Conservation (phyloP, 1,139 yeast species). For the Debaryomyces nepalensis region DNA sequence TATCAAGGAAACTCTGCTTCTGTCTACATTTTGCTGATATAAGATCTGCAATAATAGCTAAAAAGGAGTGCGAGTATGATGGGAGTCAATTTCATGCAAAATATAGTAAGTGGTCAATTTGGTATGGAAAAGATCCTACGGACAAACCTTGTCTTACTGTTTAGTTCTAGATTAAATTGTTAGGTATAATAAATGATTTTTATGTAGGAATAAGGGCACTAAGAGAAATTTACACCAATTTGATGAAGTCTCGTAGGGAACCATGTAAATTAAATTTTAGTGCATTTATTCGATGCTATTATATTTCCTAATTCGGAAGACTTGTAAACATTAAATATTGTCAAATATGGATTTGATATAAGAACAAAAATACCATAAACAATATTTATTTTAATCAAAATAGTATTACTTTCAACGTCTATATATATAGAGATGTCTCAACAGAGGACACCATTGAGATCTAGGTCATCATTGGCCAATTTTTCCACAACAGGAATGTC, state of each 20-base stretch:
- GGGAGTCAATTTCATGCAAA: constrained; percentile 47
- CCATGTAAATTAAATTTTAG: neutral
- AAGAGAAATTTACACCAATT: too few relatives aligned
- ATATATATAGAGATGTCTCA: constrained; percentile 18
- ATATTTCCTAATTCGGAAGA: constrained; percentile 22
- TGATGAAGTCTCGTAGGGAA: too few relatives aligned
- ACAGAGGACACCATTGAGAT: constrained; percentile 28
- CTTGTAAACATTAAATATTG: constrained; percentile 12
- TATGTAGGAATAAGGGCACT: too few relatives aligned
- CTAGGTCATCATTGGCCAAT: constrained; percentile 29
- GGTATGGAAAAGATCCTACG: constrained; percentile 72
- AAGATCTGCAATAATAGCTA: constrained; percentile 66
- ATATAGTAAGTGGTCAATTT: constrained; percentile 63
- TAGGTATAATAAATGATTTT: constrained; percentile 12
- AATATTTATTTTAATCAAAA: neutral
- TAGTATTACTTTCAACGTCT: neutral
- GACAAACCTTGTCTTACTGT: constrained; percentile 50
- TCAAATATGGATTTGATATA: constrained; percentile 1
- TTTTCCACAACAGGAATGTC: constrained; percentile 15
- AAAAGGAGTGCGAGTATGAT: constrained; percentile 42
- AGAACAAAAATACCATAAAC: constrained; percentile 3
- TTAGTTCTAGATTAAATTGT: neutral
- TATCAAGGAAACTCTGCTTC: constrained; percentile 68
- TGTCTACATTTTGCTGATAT: constrained; percentile 67
- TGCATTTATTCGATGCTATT: constrained; percentile 13